Percentiles rank a stretch among this genome's conserved stretches.
These are phyloP conservation scores for Aspergillus sparsus DNA, from an alignment of 495 filamentous ascomycete species.

Conservation along the genomic window DNA sequence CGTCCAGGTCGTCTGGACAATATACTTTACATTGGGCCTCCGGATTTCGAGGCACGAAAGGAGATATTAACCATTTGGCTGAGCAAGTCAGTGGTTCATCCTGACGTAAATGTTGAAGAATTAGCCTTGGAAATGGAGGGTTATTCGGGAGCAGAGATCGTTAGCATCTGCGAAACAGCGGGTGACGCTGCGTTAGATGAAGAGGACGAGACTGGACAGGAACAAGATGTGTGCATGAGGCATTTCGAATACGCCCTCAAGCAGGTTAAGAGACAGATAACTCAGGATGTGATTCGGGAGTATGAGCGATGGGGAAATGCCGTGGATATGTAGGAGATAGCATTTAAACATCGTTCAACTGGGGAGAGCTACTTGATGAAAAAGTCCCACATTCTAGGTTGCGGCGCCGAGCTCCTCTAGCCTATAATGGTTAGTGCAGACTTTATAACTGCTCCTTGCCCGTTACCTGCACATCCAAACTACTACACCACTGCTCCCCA, in stretches of 20 bases:
- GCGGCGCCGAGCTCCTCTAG: no score
- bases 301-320: constrained; percentile 64
- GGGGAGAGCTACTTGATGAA: no score
- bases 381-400: no score
- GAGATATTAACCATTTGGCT: constrained; percentile 75
- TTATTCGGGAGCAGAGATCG: constrained; percentile 87
- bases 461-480: no score
- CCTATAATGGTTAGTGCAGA: no score
- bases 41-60: constrained; percentile 69
- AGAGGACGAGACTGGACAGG: constrained; percentile 46
- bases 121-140: constrained; percentile 75
- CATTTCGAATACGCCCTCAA: constrained; percentile 66
- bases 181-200: constrained; percentile 60
- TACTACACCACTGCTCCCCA: no score
- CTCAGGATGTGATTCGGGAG: constrained; percentile 59
- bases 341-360: no score
- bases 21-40: constrained; percentile 86
- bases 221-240: constrained; percentile 55
- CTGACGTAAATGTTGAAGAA: constrained; percentile 65
- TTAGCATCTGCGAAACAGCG: constrained; percentile 73
- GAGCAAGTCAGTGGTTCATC: constrained; percentile 57
- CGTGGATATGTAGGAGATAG: constrained; percentile 30
- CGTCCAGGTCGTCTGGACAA: constrained; percentile 86
- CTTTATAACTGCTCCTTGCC: no score
- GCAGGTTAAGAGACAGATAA: constrained; percentile 68